phyloP scores from a whole-genome alignment of 2,329 filamentous ascomycete species.

The Diaporthe velutina region DNA sequence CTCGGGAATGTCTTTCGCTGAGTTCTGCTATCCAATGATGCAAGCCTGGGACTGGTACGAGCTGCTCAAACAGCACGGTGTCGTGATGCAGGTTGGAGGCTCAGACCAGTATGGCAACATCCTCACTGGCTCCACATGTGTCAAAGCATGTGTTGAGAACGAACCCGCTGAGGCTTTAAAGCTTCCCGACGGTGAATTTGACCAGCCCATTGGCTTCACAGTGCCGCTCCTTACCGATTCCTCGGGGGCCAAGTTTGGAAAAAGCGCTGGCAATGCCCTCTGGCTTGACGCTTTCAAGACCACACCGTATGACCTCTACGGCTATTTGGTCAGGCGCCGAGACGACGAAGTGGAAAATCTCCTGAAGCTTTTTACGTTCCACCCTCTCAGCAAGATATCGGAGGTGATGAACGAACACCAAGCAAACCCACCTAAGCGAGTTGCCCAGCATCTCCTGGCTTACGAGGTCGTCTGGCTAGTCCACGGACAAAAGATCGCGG shows the following conservation, averaged over 20 bases:
- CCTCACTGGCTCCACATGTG: slow-evolving; percentile 85
- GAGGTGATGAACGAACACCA: slow-evolving; percentile 77
- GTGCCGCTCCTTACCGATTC: slow-evolving; percentile 90
- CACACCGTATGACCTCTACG: slow-evolving; percentile 85
- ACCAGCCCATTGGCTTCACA: slow-evolving; percentile 85
- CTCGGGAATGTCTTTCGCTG: slow-evolving; percentile 93
- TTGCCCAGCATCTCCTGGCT: slow-evolving; percentile 87
- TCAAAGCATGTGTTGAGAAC: slow-evolving; percentile 78
- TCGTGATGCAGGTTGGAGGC: slow-evolving; percentile 92
- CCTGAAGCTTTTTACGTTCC: slow-evolving; percentile 90
- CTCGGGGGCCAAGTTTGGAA: slow-evolving; percentile 91
- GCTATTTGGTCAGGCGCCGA: slow-evolving; percentile 87
- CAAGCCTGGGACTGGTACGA: slow-evolving; percentile 98
- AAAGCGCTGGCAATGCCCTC: slow-evolving; percentile 92
- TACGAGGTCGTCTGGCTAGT: slow-evolving; percentile 84
- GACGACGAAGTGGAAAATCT: slow-evolving; percentile 86
- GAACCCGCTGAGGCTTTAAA: slow-evolving; percentile 60
- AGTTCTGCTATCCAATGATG: slow-evolving; percentile 93
- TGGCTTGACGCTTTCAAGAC: slow-evolving; percentile 92
- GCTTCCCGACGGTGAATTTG: slow-evolving; percentile 57
- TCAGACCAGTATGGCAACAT: slow-evolving; percentile 99
- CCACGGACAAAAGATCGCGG: slow-evolving; percentile 77
- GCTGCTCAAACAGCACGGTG: slow-evolving; percentile 75
- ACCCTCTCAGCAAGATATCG: slow-evolving; percentile 78
- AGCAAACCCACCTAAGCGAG: slow-evolving; percentile 75